A percentile compares a stretch with the other conserved stretches of the same genome.
These are phyloP conservation scores for Canna indica DNA, from an alignment of 176 grass and related monocot species.

Conservation along the genomic window DNA sequence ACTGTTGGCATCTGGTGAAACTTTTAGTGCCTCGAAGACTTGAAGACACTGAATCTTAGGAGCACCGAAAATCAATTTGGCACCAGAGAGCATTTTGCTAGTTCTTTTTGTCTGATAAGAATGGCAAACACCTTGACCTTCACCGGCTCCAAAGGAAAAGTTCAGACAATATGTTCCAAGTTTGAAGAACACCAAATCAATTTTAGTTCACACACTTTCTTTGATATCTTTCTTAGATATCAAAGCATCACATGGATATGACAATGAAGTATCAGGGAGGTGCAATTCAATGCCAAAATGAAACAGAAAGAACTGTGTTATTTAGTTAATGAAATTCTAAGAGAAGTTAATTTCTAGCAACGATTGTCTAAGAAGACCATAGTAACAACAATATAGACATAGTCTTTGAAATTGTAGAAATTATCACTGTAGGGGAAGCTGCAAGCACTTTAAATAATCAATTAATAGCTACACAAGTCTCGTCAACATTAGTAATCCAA, in stretches of 20 bases:
- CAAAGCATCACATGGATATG: neutral
- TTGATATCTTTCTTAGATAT: neutral
- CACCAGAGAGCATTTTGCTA: slow-evolving; percentile 46
- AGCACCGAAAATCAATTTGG: slow-evolving; percentile 67
- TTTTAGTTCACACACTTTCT: slow-evolving; percentile 6
- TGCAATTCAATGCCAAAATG: neutral
- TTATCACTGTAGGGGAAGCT: neutral
- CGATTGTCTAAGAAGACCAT: neutral
- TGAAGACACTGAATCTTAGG: slow-evolving; percentile 62
- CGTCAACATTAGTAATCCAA: neutral
- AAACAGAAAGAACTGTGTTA: neutral
- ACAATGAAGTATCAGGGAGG: neutral
- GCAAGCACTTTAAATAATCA: no score
- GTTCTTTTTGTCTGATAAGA: slow-evolving; percentile 58
- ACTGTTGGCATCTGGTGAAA: slow-evolving; percentile 20
- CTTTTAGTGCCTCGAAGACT: slow-evolving; percentile 43
- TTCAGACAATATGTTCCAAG: slow-evolving; percentile 25
- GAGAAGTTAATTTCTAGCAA: neutral
- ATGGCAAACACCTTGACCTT: slow-evolving; percentile 49
- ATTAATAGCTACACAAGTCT: neutral
- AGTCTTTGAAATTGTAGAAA: neutral
- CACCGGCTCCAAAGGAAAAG: slow-evolving; percentile 58
- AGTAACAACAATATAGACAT: neutral
- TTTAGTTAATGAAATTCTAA: neutral
- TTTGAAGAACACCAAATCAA: slow-evolving; percentile 2